Percentiles rank a stretch among this genome's conserved stretches.
Conservation (phyloP, 2,329 filamentous ascomycete species). For the Fusarium sp. region DNA sequence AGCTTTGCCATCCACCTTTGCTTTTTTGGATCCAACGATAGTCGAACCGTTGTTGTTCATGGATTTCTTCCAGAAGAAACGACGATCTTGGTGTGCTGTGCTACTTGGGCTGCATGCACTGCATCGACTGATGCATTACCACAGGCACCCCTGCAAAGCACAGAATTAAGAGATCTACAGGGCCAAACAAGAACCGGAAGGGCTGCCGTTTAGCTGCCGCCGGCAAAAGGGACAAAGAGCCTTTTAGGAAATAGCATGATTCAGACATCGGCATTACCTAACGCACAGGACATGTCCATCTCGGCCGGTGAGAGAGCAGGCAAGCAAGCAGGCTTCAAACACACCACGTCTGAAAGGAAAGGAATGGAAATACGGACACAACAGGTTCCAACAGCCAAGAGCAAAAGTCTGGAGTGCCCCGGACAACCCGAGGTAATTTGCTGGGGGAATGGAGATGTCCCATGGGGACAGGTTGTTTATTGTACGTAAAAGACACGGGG, state of each 20-base stretch:
- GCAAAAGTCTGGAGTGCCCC: slow-evolving; percentile 42
- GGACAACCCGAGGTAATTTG: slow-evolving; percentile 24
- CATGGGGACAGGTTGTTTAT: slow-evolving; percentile 41
- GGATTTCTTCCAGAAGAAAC: slow-evolving; percentile 3
- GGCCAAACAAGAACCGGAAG: slow-evolving; percentile 21
- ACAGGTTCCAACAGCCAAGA: slow-evolving; percentile 7
- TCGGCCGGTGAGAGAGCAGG: slow-evolving; percentile 3
- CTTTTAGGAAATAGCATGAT: slow-evolving; percentile 5
- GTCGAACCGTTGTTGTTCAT: slow-evolving; percentile 2
- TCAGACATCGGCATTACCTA: slow-evolving; percentile 27
- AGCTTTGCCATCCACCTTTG: neutral
- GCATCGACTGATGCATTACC: slow-evolving; percentile 14
- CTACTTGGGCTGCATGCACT: neutral
- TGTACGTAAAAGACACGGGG: slow-evolving; percentile 44
- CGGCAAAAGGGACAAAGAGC: neutral
- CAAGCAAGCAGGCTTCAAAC: slow-evolving; percentile 14
- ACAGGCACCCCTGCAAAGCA: slow-evolving; percentile 10
- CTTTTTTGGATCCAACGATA: neutral
- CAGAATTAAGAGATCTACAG: slow-evolving; percentile 24
- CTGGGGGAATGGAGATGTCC: slow-evolving; percentile 40
- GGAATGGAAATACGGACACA: too few relatives aligned
- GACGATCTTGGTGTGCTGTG: slow-evolving; percentile 12
- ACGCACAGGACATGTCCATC: slow-evolving; percentile 24
- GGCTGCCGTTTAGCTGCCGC: slow-evolving; percentile 15
- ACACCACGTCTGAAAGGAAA: neutral